A percentile compares a stretch with the other conserved stretches of the same genome.
Evolutionary conservation across 495 filamentous ascomycete genomes (phyloP).

Genomic region (Hypoxylon rickii): DNA sequence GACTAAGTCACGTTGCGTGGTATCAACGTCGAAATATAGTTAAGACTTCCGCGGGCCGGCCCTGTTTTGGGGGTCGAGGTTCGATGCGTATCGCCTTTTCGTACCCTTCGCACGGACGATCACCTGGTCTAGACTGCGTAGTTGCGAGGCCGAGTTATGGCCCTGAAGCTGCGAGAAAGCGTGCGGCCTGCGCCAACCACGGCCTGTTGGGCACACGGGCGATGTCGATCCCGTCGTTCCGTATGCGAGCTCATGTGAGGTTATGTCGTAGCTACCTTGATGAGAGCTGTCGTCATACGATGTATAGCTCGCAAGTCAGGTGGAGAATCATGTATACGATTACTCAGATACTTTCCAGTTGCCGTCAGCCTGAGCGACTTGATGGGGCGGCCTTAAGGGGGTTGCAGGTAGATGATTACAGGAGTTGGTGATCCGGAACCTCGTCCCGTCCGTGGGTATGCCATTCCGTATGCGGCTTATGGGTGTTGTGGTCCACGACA

Average conservation of each 20-base stretch:
- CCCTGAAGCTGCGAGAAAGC: not conserved
- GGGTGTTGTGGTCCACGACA: not conserved
- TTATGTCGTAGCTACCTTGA: not conserved
- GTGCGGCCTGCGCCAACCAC: too few relatives aligned
- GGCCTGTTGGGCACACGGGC: too few relatives aligned
- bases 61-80: not conserved
- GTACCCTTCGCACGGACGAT: not conserved
- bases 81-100: not conserved
- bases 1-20: not conserved
- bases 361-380: conserved; percentile 7
- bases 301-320: not conserved
- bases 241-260: too few relatives aligned
- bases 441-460: conserved; percentile 13
- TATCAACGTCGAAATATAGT: too few relatives aligned
- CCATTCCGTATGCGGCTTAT: not conserved
- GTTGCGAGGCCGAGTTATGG: not conserved
- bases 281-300: not conserved
- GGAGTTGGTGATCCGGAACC: conserved; percentile 13
- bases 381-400: not conserved
- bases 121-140: not conserved
- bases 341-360: conserved; percentile 14
- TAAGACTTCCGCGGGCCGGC: too few relatives aligned
- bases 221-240: too few relatives aligned
- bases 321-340: conserved; percentile 1
- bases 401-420: not conserved